Conservation (phyloP, 2,329 filamentous ascomycete genomes). For the Anisogramma anomala region DNA sequence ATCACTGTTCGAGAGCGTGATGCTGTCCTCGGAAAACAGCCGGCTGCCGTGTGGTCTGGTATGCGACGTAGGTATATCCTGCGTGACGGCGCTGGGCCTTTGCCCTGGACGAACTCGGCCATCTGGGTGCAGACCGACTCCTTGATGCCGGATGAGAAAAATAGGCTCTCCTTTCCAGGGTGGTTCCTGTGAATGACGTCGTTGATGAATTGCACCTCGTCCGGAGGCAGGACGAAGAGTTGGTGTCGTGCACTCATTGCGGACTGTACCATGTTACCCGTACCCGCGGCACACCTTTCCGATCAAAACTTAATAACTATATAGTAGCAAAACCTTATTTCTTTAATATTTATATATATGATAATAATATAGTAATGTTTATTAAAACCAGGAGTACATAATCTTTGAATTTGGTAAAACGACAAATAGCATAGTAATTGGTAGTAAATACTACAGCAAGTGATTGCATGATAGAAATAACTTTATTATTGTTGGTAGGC, state of each 20-base stretch:
- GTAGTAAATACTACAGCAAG: too few relatives aligned
- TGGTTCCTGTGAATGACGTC: constrained; percentile 5
- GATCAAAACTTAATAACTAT: too few relatives aligned
- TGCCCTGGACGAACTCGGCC: constrained; percentile 4
- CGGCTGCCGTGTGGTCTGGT: constrained; percentile 7
- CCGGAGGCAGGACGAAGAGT: constrained; percentile 9
- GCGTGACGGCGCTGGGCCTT: constrained; percentile 2
- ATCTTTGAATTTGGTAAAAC: too few relatives aligned
- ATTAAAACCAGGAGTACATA: too few relatives aligned
- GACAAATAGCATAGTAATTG: too few relatives aligned
- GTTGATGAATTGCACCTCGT: constrained; percentile 6
- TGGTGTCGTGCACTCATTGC: constrained; percentile 2
- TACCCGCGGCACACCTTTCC: too few relatives aligned
- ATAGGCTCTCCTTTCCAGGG: neutral
- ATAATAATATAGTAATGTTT: too few relatives aligned
- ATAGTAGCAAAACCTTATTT: too few relatives aligned
- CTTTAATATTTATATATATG: too few relatives aligned
- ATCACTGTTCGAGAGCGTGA: constrained; percentile 3
- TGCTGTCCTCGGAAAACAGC: constrained; percentile 6
- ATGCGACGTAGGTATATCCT: constrained; percentile 8
- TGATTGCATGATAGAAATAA: too few relatives aligned
- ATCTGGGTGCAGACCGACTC: constrained; percentile 3
- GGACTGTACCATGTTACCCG: too few relatives aligned
- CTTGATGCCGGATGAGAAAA: constrained; percentile 7
- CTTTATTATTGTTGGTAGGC: too few relatives aligned